Percentiles rank a stretch among this genome's conserved stretches.
phyloP scores from a whole-genome alignment of 2,329 filamentous ascomycete genomes.

The Aspergillus sclerotialis region DNA sequence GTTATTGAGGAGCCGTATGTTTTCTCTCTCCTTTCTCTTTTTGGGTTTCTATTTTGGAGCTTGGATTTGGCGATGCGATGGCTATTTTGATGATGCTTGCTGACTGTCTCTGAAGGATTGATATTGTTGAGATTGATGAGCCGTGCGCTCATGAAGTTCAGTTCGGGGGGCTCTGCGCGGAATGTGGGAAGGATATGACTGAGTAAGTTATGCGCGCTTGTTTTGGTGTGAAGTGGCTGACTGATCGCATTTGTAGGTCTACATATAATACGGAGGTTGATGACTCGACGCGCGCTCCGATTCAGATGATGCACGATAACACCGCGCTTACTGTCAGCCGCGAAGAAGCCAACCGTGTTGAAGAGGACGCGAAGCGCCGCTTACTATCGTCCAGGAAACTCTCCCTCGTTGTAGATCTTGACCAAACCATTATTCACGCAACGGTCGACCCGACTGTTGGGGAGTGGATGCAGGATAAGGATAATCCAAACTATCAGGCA shows the following conservation, averaged over 20 bases:
- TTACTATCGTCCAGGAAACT: slow-evolving; percentile 76
- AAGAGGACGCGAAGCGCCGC: slow-evolving; percentile 78
- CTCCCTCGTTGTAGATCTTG: slow-evolving; percentile 89
- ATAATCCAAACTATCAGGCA: slow-evolving; percentile 84
- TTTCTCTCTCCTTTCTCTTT: neutral
- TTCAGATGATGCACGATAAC: slow-evolving; percentile 93
- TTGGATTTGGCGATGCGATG: too few species aligned
- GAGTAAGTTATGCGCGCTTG: slow-evolving; percentile 43
- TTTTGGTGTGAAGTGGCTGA: slow-evolving; percentile 1
- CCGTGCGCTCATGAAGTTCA: slow-evolving; percentile 86
- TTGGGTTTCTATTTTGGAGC: neutral
- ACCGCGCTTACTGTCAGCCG: slow-evolving; percentile 78
- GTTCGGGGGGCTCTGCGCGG: slow-evolving; percentile 80
- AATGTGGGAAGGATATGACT: slow-evolving; percentile 96
- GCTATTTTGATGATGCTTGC: too few species aligned
- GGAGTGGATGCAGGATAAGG: slow-evolving; percentile 85
- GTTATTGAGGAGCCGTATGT: slow-evolving; percentile 38
- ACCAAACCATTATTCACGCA: slow-evolving; percentile 97
- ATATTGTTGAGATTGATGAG: slow-evolving; percentile 74
- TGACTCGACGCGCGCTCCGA: slow-evolving; percentile 78
- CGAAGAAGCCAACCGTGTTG: slow-evolving; percentile 70
- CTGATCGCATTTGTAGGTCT: slow-evolving; percentile 34
- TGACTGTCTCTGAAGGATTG: slow-evolving; percentile 36
- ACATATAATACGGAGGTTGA: slow-evolving; percentile 74
- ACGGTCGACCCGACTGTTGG: slow-evolving; percentile 94